Conservation (phyloP, 148 eudicot genomes). For the Rhododendron ovatum region DNA sequence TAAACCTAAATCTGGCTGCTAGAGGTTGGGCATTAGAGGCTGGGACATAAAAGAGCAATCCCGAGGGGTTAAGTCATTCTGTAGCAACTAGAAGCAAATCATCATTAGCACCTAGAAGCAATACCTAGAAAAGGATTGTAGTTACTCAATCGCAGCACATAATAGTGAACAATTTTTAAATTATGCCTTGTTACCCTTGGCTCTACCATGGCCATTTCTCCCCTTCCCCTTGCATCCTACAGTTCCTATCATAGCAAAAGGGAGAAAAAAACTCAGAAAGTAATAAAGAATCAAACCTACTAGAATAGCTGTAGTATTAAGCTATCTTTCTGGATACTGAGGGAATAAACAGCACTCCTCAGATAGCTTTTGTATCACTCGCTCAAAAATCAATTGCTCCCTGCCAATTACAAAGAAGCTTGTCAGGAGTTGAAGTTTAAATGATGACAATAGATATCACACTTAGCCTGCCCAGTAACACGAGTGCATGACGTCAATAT, state of each 20-base stretch:
- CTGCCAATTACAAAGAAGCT: background rate
- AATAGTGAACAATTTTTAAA: background rate
- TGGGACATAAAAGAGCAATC: background rate
- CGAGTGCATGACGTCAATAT: background rate
- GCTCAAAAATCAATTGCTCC: background rate
- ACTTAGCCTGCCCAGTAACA: background rate
- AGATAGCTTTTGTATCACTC: background rate
- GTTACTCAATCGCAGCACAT: background rate
- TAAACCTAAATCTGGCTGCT: background rate
- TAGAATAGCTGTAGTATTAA: constrained; percentile 2
- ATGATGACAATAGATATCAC: background rate
- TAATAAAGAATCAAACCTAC: background rate
- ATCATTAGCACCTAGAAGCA: background rate
- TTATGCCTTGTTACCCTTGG: background rate
- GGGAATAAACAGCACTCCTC: constrained; percentile 3
- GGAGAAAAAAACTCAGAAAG: background rate
- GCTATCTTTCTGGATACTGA: background rate
- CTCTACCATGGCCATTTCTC: background rate
- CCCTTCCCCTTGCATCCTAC: background rate
- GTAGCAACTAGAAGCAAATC: too few relatives aligned
- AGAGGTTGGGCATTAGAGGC: background rate
- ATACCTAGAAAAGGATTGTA: background rate
- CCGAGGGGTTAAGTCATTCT: background rate
- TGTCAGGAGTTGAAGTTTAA: background rate
- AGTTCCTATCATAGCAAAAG: background rate